Evolutionary conservation across 169 alveolate genomes (phyloP).

Genomic region (Eimeria zaria): DNA sequence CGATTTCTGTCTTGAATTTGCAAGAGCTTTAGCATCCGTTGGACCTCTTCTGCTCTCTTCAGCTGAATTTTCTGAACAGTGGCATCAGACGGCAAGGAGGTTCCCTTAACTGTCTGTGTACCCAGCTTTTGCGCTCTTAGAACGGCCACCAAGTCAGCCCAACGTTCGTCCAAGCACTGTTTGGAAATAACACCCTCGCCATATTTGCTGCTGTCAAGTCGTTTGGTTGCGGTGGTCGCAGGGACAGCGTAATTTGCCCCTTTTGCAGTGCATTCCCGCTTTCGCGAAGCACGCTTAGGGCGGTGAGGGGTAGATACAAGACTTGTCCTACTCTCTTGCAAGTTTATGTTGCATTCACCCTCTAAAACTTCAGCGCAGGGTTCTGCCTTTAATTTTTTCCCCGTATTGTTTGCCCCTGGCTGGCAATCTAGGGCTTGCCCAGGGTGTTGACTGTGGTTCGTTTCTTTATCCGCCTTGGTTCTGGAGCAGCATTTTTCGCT

Average conservation of each 20-base stretch:
- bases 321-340: not conserved
- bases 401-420: not conserved
- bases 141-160: constrained; percentile 42
- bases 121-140: constrained; percentile 46
- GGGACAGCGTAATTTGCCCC: not conserved
- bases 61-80: not conserved
- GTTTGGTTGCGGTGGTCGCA: not conserved
- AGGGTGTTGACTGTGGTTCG: not conserved
- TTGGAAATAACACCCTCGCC: not conserved
- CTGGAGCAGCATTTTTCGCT: not conserved
- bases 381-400: not conserved
- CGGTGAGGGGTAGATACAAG: not conserved
- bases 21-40: not conserved
- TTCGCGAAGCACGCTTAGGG: not conserved
- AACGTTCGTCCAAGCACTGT: constrained; percentile 50
- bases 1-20: constrained; percentile 61
- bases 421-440: not conserved
- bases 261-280: not conserved
- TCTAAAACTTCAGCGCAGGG: not conserved
- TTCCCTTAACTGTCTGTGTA: constrained; percentile 30
- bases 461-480: not conserved
- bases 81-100: constrained; percentile 34
- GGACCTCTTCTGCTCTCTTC: constrained; percentile 3
- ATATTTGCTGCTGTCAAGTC: constrained; percentile 34
- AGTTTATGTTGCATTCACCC: not conserved